phyloP scores from a whole-genome alignment of 192 early-diverging fungal species.

The Phycomyces blakesleeanus region DNA sequence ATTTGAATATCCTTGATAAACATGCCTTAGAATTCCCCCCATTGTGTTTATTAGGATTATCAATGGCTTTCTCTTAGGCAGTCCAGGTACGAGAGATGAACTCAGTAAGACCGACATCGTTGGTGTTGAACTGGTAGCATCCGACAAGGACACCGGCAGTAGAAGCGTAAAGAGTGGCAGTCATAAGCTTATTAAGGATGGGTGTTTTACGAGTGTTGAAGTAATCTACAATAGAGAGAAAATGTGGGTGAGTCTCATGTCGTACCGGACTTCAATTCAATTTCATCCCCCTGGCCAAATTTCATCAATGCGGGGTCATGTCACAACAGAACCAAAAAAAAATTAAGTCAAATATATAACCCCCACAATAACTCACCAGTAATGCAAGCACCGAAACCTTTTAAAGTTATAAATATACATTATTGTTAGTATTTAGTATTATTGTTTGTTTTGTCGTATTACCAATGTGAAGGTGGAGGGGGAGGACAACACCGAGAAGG shows the following conservation, averaged over 20 bases:
- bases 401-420: background rate
- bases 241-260: background rate
- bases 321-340: background rate
- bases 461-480: conserved; percentile 88
- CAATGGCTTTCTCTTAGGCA: conserved; percentile 49
- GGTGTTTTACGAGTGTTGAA: conserved; percentile 66
- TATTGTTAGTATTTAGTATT: conserved; percentile 1
- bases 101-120: conserved; percentile 91
- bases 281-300: background rate
- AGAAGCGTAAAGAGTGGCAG: conserved; percentile 60
- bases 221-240: conserved; percentile 63
- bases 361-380: conserved; percentile 23
- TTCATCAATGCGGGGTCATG: background rate
- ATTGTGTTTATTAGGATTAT: conserved; percentile 1
- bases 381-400: conserved; percentile 36
- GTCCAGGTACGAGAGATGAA: conserved; percentile 82
- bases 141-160: conserved; percentile 80
- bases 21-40: background rate
- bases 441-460: conserved; percentile 48
- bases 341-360: background rate
- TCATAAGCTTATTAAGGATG: conserved; percentile 54
- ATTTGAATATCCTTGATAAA: background rate
- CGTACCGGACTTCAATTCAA: background rate
- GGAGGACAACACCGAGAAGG: conserved; percentile 83
- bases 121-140: conserved; percentile 92